These are phyloP conservation scores for Asterionellopsis glacialis DNA, from an alignment of 108 stramenopile species.

Conservation along the genomic window DNA sequence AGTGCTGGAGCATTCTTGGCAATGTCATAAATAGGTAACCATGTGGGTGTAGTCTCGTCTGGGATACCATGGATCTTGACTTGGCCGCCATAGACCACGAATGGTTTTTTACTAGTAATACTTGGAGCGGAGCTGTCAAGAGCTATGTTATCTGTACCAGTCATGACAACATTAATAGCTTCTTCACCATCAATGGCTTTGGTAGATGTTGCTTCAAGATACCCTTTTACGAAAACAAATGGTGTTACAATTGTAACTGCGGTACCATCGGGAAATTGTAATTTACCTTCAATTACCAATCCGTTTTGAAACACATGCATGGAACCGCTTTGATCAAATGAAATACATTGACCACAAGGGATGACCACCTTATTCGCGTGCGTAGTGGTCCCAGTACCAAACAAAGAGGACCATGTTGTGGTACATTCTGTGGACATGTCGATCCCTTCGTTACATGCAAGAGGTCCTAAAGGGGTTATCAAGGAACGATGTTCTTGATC, in stretches of 20 bases:
- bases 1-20: neutral
- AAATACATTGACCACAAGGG: slow-evolving; percentile 29
- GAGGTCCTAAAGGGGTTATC: too few relatives aligned
- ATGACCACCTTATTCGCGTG: slow-evolving; percentile 10
- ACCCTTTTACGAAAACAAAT: slow-evolving; percentile 60
- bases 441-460: too few relatives aligned
- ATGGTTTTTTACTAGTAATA: slow-evolving; percentile 44
- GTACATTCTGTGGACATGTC: too few relatives aligned
- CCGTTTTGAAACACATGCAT: slow-evolving; percentile 21
- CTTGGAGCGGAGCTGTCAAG: neutral
- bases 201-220: slow-evolving; percentile 44
- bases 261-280: slow-evolving; percentile 36
- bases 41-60: slow-evolving; percentile 20
- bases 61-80: slow-evolving; percentile 39
- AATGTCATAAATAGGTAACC: slow-evolving; percentile 28
- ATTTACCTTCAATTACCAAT: slow-evolving; percentile 47
- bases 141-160: slow-evolving; percentile 15
- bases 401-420: too few relatives aligned
- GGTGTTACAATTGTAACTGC: slow-evolving; percentile 43
- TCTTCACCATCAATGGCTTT: slow-evolving; percentile 31
- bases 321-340: neutral
- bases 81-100: slow-evolving; percentile 63
- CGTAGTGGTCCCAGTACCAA: too few relatives aligned
- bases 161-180: slow-evolving; percentile 42
- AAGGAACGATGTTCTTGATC: too few relatives aligned